Evolutionary conservation across 495 filamentous ascomycete genomes (phyloP).

Genomic region (Physcia stellaris): DNA sequence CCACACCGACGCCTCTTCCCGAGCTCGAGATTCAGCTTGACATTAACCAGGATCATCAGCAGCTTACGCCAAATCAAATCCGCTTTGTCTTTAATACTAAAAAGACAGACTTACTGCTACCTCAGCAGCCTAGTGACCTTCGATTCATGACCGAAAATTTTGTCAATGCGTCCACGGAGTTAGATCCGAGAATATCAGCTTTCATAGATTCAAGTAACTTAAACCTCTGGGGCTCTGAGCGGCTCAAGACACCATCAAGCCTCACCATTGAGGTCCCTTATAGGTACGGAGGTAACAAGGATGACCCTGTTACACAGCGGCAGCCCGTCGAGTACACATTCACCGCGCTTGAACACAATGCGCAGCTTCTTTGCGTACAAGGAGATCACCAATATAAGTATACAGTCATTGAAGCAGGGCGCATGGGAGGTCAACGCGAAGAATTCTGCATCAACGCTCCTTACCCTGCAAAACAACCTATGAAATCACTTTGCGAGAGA

Average conservation of each 20-base stretch:
- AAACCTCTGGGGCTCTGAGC: constrained; percentile 8
- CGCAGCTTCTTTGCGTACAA: not conserved
- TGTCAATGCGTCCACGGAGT: not conserved
- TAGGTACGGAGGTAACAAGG: not conserved
- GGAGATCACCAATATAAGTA: not conserved
- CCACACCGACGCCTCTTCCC: constrained; percentile 4
- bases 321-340: not conserved
- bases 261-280: constrained; percentile 7
- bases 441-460: not conserved
- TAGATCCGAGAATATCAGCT: constrained; percentile 7
- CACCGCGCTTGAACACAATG: not conserved
- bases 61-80: constrained; percentile 1
- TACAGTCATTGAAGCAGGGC: not conserved
- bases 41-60: not conserved
- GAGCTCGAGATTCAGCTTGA: constrained; percentile 9
- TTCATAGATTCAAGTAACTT: constrained; percentile 12
- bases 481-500: too few relatives aligned
- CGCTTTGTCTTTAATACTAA: constrained; percentile 6
- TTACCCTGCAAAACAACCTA: too few relatives aligned
- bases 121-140: constrained; percentile 7
- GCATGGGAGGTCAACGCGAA: not conserved
- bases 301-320: not conserved
- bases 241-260: constrained; percentile 6
- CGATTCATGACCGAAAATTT: constrained; percentile 4
- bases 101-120: constrained; percentile 11